phyloP scores from a whole-genome alignment of 192 early-diverging fungal genomes.

The Physocladia obscura region DNA sequence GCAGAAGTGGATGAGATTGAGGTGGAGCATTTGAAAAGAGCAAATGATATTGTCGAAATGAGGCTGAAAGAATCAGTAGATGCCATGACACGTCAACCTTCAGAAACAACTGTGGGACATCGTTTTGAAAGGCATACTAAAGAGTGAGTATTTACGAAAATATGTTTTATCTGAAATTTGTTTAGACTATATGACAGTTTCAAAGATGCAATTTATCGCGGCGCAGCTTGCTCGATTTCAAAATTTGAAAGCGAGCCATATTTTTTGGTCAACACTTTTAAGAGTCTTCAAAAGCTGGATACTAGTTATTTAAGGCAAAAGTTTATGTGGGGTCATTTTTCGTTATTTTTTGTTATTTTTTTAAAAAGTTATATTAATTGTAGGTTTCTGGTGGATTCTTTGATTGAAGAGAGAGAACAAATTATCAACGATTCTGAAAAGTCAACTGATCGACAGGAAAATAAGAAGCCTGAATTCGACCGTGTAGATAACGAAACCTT shows the following conservation, averaged over 20 bases:
- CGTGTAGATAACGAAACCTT: neutral
- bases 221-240: conserved; percentile 39
- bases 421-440: neutral
- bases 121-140: no score
- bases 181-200: conserved; percentile 35
- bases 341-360: neutral
- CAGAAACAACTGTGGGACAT: no score
- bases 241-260: conserved; percentile 37
- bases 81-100: no score
- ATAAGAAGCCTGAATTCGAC: neutral
- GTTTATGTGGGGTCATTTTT: conserved; percentile 25
- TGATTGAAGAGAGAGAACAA: conserved; percentile 4
- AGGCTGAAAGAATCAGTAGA: neutral
- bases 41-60: conserved; percentile 4
- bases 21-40: neutral
- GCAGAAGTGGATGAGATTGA: conserved; percentile 13
- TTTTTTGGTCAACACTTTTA: conserved; percentile 42
- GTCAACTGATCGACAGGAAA: neutral
- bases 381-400: conserved; percentile 3
- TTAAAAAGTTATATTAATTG: neutral
- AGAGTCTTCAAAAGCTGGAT: conserved; percentile 30
- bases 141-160: neutral
- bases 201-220: conserved; percentile 41
- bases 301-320: conserved; percentile 31
- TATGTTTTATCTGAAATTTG: neutral